These are phyloP conservation scores for Lasiosphaeriaceae sp. DNA, from an alignment of 495 filamentous ascomycete genomes.

Conservation along the genomic window DNA sequence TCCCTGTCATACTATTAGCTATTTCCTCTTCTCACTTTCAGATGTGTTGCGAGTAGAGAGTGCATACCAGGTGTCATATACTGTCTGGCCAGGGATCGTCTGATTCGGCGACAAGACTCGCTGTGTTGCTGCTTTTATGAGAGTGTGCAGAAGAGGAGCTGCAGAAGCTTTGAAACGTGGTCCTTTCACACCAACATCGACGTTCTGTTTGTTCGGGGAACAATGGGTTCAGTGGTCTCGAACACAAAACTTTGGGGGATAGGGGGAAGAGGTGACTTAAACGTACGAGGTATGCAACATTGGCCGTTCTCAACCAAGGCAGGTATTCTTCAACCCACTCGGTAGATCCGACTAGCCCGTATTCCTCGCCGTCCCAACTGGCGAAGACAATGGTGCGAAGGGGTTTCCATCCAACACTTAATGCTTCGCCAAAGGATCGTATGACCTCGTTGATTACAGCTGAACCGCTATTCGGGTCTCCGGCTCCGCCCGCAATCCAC, in stretches of 20 bases:
- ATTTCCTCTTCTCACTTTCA: too few relatives aligned
- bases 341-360: constrained; percentile 87
- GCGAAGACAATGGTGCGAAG: constrained; percentile 89
- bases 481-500: constrained; percentile 85
- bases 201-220: constrained; percentile 52
- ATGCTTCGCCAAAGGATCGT: constrained; percentile 73
- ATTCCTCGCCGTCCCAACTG: constrained; percentile 94
- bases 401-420: constrained; percentile 82
- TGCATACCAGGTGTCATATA: constrained; percentile 46
- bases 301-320: constrained; percentile 73
- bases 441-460: constrained; percentile 86
- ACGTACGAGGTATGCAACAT: constrained; percentile 69
- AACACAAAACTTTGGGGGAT: not conserved
- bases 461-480: constrained; percentile 85
- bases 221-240: not conserved
- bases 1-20: constrained; percentile 54
- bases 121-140: constrained; percentile 65
- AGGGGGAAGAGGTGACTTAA: not conserved
- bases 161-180: constrained; percentile 64
- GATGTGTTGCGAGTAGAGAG: too few relatives aligned
- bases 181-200: constrained; percentile 77
- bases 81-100: constrained; percentile 69
- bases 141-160: constrained; percentile 73
- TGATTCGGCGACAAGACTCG: constrained; percentile 80
- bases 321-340: constrained; percentile 95